These are phyloP conservation scores for Melocanna baccifera DNA, from an alignment of 176 grass and related monocot genomes.

Conservation along the genomic window DNA sequence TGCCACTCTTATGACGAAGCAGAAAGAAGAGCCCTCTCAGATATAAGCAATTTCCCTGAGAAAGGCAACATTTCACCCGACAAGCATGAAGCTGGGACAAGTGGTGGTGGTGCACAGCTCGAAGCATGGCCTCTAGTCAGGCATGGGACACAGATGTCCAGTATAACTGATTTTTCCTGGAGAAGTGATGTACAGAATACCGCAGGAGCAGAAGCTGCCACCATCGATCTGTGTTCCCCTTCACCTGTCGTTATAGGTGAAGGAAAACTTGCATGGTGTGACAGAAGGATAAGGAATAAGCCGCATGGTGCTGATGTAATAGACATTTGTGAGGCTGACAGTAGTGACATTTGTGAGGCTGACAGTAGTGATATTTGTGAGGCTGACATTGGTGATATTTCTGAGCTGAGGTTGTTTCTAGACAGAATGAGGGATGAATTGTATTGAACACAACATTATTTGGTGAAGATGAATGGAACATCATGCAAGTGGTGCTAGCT, in stretches of 20 bases:
- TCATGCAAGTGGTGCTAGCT: neutral
- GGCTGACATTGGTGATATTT: neutral
- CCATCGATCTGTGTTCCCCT: slow-evolving; percentile 55
- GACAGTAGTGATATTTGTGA: neutral
- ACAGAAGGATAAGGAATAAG: neutral
- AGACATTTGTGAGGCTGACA: neutral
- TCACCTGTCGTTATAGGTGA: neutral
- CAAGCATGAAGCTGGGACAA: slow-evolving; percentile 25
- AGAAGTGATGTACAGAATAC: neutral
- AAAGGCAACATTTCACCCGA: slow-evolving; percentile 1
- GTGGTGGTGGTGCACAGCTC: slow-evolving; percentile 26
- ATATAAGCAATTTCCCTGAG: slow-evolving; percentile 31
- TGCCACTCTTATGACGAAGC: neutral
- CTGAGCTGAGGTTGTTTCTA: slow-evolving; percentile 18
- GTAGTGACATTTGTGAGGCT: neutral
- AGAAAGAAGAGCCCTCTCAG: slow-evolving; percentile 37
- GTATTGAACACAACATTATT: slow-evolving; percentile 27
- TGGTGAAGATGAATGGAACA: neutral
- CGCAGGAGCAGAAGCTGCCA: neutral
- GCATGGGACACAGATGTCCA: neutral
- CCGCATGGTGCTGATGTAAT: slow-evolving; percentile 21
- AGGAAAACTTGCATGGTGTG: neutral
- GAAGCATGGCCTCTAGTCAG: slow-evolving; percentile 25
- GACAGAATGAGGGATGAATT: slow-evolving; percentile 56
- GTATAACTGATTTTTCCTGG: neutral